Evolutionary conservation across 2,329 filamentous ascomycete genomes (phyloP), one percentile per base, ranked within the genome.

Genomic region (Colletotrichum musae): DNA sequence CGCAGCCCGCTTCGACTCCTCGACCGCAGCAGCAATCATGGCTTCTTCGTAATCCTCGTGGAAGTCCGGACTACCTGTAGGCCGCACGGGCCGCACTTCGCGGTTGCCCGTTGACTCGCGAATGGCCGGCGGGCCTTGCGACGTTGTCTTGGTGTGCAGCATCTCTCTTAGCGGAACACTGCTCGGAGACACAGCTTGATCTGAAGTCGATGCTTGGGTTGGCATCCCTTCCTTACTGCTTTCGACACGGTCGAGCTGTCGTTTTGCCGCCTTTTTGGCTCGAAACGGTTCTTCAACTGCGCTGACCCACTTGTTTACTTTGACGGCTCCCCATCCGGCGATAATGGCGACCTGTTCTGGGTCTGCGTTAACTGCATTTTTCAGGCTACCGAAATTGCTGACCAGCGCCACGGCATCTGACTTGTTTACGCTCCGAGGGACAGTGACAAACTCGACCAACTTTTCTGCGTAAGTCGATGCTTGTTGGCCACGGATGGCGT

Each of bases 251-350:
- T 57, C 63, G 21, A 74, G 57, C 36, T 73, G 76, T 63, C 80
- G 75, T 76, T 83, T 93, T n/a, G 87, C 88, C 2, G 93, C 88
- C 75, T 92, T 92, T 74, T 91, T 89, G 5, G 92, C 89, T 67
- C 94, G 85, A 75, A 98, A 98, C 0, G 94, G 94, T 80, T 97
- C 94, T 69, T 94, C 89, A 1, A 98, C 92, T 10, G 93, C 92
- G 65, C 85, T 88, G 73, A 88, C 92, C 95, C 95, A 98, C 67
- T 90, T 89, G 80, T 93, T 92, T 24, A 98, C 94, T 81, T 99
- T 99, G 83, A 94, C 94, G 80, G 97, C 94, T 41, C 96, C 96
- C 95, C 95, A 99, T 1, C 96, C 96, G 36, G 91, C 88, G n/a
- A 99, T 90, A 71, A 93, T 84, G 15, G 91, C 89, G 43, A 99